phyloP scores from a whole-genome alignment of 1,284 basidiomycete species.

The Ganoderma meredithae region DNA sequence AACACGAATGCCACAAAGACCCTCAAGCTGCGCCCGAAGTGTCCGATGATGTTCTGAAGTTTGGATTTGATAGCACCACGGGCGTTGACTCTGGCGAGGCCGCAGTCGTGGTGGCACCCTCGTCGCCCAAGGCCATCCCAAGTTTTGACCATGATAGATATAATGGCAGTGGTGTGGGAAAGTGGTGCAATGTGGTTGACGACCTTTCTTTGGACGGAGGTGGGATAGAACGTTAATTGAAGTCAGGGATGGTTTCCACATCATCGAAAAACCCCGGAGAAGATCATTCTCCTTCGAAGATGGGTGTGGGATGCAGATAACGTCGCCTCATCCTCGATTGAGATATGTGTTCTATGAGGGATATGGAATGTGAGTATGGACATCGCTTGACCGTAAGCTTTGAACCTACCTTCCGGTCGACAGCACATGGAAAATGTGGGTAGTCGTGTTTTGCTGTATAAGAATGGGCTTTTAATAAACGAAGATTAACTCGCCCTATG shows the following conservation, averaged over 20 bases:
- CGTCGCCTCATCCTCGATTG: not conserved
- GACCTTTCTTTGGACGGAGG: not conserved
- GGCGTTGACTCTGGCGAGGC: not conserved
- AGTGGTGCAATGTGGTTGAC: no score
- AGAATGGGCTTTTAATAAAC: not conserved
- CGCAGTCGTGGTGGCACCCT: not conserved
- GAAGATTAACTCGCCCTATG: not conserved
- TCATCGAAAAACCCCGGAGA: not conserved
- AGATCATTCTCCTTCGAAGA: not conserved
- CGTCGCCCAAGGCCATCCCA: not conserved
- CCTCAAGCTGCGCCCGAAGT: no score
- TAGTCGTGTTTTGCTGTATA: no score
- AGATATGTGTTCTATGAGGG: not conserved
- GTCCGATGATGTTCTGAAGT: no score
- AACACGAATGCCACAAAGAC: no score
- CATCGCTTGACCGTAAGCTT: not conserved
- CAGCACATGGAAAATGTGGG: no score
- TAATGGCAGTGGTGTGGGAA: no score
- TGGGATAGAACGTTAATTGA: not conserved
- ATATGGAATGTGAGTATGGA: not conserved
- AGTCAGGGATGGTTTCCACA: not conserved
- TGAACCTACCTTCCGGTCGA: not conserved
- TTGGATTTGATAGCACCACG: no score
- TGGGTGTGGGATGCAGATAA: not conserved
- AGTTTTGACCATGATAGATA: not conserved